These are phyloP conservation scores for Solanum lignicaule DNA, from an alignment of 257 asterid species.

Conservation along the genomic window DNA sequence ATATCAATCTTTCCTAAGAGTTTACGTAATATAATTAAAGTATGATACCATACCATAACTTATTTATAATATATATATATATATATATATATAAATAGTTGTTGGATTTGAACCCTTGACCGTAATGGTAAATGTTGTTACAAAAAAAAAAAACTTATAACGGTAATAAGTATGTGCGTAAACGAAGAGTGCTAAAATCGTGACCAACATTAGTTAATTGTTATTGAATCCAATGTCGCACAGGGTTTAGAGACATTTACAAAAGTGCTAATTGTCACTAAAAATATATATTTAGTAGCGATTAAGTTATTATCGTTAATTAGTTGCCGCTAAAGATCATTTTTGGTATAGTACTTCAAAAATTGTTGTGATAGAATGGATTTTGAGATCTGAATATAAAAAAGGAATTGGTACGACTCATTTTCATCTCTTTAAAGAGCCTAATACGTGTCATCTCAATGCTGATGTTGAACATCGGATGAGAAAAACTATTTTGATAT, in stretches of 20 bases:
- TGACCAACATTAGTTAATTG: not conserved
- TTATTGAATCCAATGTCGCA: too few relatives aligned
- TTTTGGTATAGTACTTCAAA: not conserved
- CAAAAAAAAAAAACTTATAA: too few relatives aligned
- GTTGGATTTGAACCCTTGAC: not conserved
- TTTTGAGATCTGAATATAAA: too few relatives aligned
- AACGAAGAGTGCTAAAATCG: too few relatives aligned
- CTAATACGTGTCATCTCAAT: not conserved
- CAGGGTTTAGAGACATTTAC: too few relatives aligned
- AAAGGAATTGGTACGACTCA: not conserved
- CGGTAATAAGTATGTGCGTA: not conserved
- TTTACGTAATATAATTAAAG: not conserved
- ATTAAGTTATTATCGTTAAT: too few relatives aligned
- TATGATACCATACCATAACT: not conserved
- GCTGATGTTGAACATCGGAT: not conserved
- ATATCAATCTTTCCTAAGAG: not conserved
- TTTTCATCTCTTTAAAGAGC: not conserved
- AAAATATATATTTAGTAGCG: too few relatives aligned
- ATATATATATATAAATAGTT: too few relatives aligned
- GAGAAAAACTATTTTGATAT: not conserved
- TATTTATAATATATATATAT: not conserved
- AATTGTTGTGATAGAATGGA: not conserved
- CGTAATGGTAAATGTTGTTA: not conserved
- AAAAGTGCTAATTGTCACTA: too few relatives aligned
- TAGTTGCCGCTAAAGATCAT: too few relatives aligned